These are phyloP conservation scores for Cryptosporidium sp. DNA, from an alignment of 169 alveolate species.

Conservation along the genomic window DNA sequence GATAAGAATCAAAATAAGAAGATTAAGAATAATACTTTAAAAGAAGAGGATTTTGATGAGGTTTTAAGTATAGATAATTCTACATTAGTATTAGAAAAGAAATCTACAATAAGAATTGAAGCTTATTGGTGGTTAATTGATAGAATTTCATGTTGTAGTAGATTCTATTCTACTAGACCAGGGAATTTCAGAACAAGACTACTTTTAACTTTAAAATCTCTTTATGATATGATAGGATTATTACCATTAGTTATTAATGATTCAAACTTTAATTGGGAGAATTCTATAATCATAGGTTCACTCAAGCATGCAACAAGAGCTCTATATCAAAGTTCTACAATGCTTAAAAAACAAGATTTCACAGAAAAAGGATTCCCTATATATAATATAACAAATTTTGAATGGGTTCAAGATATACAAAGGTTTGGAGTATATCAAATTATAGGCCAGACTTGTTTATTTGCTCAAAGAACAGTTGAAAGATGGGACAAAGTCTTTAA, in stretches of 20 bases:
- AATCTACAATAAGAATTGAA: slow-evolving; percentile 6
- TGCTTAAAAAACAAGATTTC: neutral
- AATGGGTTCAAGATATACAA: slow-evolving; percentile 9
- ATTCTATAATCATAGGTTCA: neutral
- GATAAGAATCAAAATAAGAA: neutral
- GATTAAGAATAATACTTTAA: neutral
- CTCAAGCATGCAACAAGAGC: slow-evolving; percentile 35
- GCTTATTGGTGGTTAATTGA: slow-evolving; percentile 60
- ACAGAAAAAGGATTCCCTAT: neutral
- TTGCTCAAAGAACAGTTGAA: slow-evolving; percentile 51
- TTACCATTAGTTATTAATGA: neutral
- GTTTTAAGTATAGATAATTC: neutral
- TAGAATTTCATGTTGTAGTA: slow-evolving; percentile 27
- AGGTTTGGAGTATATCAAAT: slow-evolving; percentile 1
- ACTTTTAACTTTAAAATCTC: slow-evolving; percentile 7
- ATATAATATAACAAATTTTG: slow-evolving; percentile 1
- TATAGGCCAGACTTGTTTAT: slow-evolving; percentile 4
- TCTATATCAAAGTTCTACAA: slow-evolving; percentile 50
- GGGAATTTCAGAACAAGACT: slow-evolving; percentile 33
- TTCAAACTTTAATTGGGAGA: neutral
- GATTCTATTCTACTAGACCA: slow-evolving; percentile 52
- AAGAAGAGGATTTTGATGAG: neutral
- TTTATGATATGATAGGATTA: slow-evolving; percentile 18
- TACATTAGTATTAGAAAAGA: neutral
- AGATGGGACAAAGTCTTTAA: slow-evolving; percentile 50